phyloP scores from a whole-genome alignment of 176 grass and related monocot genomes.

The Eleusine indica region DNA sequence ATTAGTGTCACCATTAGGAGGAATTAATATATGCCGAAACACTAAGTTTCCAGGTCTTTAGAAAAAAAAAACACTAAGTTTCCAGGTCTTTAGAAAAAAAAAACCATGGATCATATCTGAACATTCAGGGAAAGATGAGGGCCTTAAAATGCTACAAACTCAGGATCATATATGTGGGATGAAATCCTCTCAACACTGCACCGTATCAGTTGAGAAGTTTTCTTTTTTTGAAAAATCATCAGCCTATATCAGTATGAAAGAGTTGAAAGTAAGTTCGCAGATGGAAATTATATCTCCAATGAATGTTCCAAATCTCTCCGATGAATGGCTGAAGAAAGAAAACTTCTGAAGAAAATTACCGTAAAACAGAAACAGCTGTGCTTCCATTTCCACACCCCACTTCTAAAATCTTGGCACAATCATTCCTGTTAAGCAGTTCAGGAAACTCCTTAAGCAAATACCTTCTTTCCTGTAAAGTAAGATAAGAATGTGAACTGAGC shows the following conservation, averaged over 20 bases:
- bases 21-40: too few species aligned
- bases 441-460: constrained; percentile 94
- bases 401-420: constrained; percentile 65
- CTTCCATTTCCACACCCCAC: constrained; percentile 94
- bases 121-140: neutral
- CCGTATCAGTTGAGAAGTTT: neutral
- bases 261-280: neutral
- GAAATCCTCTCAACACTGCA: neutral
- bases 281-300: neutral
- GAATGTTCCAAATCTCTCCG: neutral
- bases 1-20: constrained; percentile 12
- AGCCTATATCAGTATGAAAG: neutral
- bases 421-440: constrained; percentile 55
- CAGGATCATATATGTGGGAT: neutral
- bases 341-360: constrained; percentile 43
- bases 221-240: neutral
- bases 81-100: too few species aligned
- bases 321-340: neutral
- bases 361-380: constrained; percentile 59
- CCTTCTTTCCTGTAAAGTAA: constrained; percentile 75
- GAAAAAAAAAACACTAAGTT: too few species aligned
- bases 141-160: neutral
- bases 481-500: constrained; percentile 11
- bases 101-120: neutral
- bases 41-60: too few species aligned